These are phyloP conservation scores for Silene uniflora DNA, from an alignment of 148 eudicot species.

Conservation along the genomic window DNA sequence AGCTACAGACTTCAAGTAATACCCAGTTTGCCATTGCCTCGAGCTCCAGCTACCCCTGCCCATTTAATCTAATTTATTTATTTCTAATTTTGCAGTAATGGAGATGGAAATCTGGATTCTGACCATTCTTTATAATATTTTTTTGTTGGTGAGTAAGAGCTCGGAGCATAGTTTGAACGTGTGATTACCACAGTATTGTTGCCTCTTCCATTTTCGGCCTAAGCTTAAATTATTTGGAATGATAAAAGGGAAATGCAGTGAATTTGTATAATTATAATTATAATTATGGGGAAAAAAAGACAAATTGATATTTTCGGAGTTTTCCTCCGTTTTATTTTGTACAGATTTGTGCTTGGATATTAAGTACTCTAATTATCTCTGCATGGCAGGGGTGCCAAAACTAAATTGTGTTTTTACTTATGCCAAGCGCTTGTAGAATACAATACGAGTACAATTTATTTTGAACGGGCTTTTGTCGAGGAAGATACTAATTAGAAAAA, in stretches of 20 bases:
- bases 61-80: not conserved
- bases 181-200: not conserved
- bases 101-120: not conserved
- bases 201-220: conserved; percentile 1
- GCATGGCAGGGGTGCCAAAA: too few relatives aligned
- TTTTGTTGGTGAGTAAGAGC: not conserved
- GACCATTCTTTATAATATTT: not conserved
- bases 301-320: not conserved
- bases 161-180: not conserved
- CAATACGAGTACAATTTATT: too few relatives aligned
- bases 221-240: not conserved
- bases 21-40: not conserved
- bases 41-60: too few relatives aligned
- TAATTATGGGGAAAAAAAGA: too few relatives aligned
- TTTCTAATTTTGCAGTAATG: not conserved
- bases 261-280: not conserved
- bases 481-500: too few relatives aligned
- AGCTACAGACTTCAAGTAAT: not conserved
- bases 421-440: too few relatives aligned
- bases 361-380: not conserved
- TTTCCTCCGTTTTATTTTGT: not conserved
- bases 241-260: not conserved
- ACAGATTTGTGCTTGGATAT: not conserved
- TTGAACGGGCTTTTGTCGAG: too few relatives aligned
- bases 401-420: too few relatives aligned